Conservation (phyloP, 495 filamentous ascomycete genomes). For the Gamarada debralockiae region DNA sequence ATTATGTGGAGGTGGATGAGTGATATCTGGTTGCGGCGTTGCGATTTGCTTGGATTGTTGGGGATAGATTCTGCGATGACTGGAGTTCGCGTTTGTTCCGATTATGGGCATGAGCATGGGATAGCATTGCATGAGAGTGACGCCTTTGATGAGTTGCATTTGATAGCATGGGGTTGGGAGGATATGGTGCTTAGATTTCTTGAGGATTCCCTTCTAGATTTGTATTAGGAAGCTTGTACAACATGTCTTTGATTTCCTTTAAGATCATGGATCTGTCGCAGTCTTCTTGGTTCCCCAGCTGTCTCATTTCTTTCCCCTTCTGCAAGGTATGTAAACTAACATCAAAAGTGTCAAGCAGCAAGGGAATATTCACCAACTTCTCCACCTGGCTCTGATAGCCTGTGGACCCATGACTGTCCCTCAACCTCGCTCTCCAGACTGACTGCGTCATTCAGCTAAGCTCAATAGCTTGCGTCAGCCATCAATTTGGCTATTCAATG, state of each 20-base stretch:
- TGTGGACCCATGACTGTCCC: too few species aligned
- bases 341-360: too few species aligned
- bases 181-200: slow-evolving; percentile 6
- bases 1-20: background rate
- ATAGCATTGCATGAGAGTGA: slow-evolving; percentile 22
- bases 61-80: background rate
- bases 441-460: slow-evolving; percentile 1
- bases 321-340: too few species aligned
- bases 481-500: background rate
- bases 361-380: too few species aligned
- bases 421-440: too few species aligned
- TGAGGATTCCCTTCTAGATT: slow-evolving; percentile 7
- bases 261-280: background rate
- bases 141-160: slow-evolving; percentile 18
- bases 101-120: slow-evolving; percentile 12
- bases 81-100: slow-evolving; percentile 2
- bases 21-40: slow-evolving; percentile 6
- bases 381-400: too few species aligned
- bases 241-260: background rate
- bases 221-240: slow-evolving; percentile 19
- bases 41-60: background rate
- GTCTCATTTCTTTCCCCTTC: background rate
- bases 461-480: background rate
- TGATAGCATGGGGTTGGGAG: slow-evolving; percentile 14
- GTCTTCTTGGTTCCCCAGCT: background rate